These are phyloP conservation scores for Coniochaeta prunicola DNA, from an alignment of 2,329 filamentous ascomycete genomes.

Conservation along the genomic window DNA sequence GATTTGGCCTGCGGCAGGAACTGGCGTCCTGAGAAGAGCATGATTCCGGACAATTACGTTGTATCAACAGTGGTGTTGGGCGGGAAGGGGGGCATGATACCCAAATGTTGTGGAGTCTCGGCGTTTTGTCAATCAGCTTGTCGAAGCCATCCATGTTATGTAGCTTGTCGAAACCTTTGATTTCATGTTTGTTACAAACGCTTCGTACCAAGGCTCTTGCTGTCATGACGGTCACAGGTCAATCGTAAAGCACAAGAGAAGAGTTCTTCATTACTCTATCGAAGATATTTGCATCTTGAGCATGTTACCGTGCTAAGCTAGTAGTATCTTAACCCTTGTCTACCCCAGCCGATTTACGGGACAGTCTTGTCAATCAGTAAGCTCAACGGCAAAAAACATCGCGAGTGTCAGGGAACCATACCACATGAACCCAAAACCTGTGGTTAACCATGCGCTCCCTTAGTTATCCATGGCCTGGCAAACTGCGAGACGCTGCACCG, in stretches of 20 bases:
- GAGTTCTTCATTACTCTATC: background rate
- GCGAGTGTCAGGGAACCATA: background rate
- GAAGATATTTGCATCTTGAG: background rate
- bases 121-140: background rate
- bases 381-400: background rate
- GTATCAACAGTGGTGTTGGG: background rate
- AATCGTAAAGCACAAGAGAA: background rate
- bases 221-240: background rate
- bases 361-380: background rate
- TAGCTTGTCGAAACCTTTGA: background rate
- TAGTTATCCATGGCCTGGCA: background rate
- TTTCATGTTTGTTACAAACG: background rate
- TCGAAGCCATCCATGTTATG: too few species aligned
- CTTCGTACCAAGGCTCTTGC: too few species aligned
- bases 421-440: background rate
- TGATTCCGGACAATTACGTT: background rate
- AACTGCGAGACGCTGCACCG: background rate
- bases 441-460: background rate
- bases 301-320: background rate
- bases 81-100: background rate
- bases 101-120: background rate
- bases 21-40: background rate
- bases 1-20: background rate
- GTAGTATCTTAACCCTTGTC: background rate
- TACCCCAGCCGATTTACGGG: background rate